phyloP scores from a whole-genome alignment of 768 basidiomycete genomes.

The Lactarius trivialis region DNA sequence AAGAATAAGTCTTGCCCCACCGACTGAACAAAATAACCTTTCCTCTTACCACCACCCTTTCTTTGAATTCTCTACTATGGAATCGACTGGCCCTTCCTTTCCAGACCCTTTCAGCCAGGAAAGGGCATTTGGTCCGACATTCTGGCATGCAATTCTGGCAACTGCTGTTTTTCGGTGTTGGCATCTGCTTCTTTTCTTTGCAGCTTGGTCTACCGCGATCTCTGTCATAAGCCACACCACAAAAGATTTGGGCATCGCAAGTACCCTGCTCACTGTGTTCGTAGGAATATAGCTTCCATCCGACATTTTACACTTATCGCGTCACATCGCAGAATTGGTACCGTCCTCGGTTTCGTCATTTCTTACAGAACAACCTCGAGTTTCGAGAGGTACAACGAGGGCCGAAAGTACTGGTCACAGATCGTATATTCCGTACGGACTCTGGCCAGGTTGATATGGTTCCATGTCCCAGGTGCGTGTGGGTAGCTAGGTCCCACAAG shows the following conservation, averaged over 20 bases:
- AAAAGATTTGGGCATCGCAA: slow-evolving; percentile 38
- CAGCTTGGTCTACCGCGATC: slow-evolving; percentile 55
- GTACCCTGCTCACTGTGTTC: slow-evolving; percentile 65
- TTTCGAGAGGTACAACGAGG: slow-evolving; percentile 74
- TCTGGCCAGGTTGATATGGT: slow-evolving; percentile 58
- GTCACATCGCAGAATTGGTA: slow-evolving; percentile 41
- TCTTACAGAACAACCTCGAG: slow-evolving; percentile 67
- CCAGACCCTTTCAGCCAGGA: slow-evolving; percentile 25
- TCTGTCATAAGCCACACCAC: slow-evolving; percentile 44
- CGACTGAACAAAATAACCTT: not conserved
- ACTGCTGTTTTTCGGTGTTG: slow-evolving; percentile 51
- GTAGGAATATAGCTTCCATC: slow-evolving; percentile 23
- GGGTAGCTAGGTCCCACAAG: not conserved
- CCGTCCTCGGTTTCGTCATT: slow-evolving; percentile 68
- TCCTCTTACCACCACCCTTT: slow-evolving; percentile 2
- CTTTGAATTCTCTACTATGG: not conserved
- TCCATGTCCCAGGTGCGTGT: slow-evolving; percentile 52
- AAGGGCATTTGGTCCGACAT: slow-evolving; percentile 3
- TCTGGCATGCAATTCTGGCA: slow-evolving; percentile 31
- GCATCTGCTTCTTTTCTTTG: slow-evolving; percentile 62
- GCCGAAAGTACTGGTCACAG: slow-evolving; percentile 60
- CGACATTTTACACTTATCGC: slow-evolving; percentile 23
- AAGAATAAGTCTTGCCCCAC: not conserved
- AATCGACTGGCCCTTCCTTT: not conserved
- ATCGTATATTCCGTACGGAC: slow-evolving; percentile 52